Evolutionary conservation across 176 grass and related monocot species (phyloP), one percentile per base, ranked within the genome.

Genomic region (Rhynchospora breviuscula): DNA sequence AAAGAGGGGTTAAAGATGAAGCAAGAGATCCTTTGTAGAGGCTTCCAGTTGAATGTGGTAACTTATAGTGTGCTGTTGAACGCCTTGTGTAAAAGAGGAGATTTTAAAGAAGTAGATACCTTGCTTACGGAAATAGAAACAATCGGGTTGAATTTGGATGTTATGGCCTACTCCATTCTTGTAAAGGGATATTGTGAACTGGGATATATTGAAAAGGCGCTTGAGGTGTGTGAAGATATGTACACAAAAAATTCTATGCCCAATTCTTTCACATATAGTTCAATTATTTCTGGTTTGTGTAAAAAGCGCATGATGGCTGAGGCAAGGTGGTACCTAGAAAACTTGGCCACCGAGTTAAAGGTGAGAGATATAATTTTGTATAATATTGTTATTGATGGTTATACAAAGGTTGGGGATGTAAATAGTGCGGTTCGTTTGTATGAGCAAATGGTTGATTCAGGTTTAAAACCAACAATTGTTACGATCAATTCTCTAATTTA

Each of bases 401-500:
- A 90, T 90, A 87, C 86, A 60, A 98, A 98, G 89, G 8, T 85
- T 48, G 86, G 92, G 79, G 93, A 93, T 89, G 86, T 95, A 81
- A 66, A 81, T 85, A 93, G 85, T 90, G 93, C 93, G 72, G 18
- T 89, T 80, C 19, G n/a, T 62, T 44, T 98, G 63, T 95, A 95
- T 91, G 59, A 98, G 64, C 85, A 93, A 43, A 81, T 91, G 81
- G 15, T 89, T 72, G 53, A 86, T 73, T 73, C 72, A 84, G 88
- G 89, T 67, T 73, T 95, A 59, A 18, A 70, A 22, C 93, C 93
- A 52, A 95, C 89, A 79, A 91, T 95, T 87, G 72, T 98, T 84
- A 98, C 96, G 59, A 88, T 90, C 85, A 98, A 98, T 85, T 95
- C 93, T 67, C 91, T 93, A 82, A 87, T 98, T 62, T 89, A 95